Conservation (phyloP, 164 flowering plant species). For the Aristolochia contorta region DNA sequence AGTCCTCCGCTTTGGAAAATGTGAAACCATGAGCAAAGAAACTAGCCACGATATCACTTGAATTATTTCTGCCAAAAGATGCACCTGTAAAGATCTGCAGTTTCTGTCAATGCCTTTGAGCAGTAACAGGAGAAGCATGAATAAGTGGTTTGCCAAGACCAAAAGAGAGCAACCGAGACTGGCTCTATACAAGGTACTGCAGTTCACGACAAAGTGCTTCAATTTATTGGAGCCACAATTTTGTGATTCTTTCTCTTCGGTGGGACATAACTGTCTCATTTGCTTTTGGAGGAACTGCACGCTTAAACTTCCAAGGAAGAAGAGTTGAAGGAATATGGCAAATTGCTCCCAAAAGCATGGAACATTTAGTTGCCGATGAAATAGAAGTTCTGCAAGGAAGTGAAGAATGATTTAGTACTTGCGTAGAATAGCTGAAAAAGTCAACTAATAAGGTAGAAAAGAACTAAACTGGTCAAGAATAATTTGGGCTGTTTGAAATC, state of each 20-base stretch:
- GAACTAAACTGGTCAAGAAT: too few species aligned
- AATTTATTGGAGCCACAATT: conserved; percentile 9
- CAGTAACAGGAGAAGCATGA: conserved; percentile 26
- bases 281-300: conserved; percentile 20
- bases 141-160: conserved; percentile 26
- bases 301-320: conserved; percentile 34
- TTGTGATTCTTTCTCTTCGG: conserved; percentile 15
- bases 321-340: conserved; percentile 38
- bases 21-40: conserved; percentile 25
- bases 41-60: conserved; percentile 44
- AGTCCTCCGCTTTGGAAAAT: conserved; percentile 15
- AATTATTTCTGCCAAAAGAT: conserved; percentile 33
- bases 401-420: background rate
- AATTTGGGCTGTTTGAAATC: too few species aligned
- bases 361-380: conserved; percentile 19
- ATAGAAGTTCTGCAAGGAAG: conserved; percentile 18
- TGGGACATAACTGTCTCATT: conserved; percentile 11
- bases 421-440: background rate
- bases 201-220: conserved; percentile 2
- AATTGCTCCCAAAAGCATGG: conserved; percentile 52
- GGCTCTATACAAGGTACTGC: conserved; percentile 32
- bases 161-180: conserved; percentile 34
- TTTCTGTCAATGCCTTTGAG: conserved; percentile 19
- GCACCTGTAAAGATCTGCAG: conserved; percentile 23
- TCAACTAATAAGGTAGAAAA: background rate